Conservation (phyloP, 805 yeast genomes). For the Candida maesae region DNA sequence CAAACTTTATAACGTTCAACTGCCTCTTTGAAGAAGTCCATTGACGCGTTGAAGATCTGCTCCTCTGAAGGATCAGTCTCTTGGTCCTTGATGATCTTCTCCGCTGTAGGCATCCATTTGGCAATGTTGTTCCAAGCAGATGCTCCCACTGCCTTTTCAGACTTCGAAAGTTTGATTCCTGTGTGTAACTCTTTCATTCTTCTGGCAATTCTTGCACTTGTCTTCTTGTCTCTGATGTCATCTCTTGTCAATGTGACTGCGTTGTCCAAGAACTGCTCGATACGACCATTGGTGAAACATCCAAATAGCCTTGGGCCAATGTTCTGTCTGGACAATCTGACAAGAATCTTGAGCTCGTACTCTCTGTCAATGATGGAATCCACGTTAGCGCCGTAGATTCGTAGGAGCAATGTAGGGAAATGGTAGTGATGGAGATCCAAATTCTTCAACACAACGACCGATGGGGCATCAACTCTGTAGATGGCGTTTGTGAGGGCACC, state of each 20-base stretch:
- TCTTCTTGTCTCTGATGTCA: constrained; percentile 71
- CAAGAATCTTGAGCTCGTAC: constrained; percentile 66
- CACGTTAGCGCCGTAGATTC: constrained; percentile 88
- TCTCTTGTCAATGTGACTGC: constrained; percentile 71
- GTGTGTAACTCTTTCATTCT: constrained; percentile 94
- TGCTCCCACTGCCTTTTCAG: constrained; percentile 61
- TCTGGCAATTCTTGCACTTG: constrained; percentile 82
- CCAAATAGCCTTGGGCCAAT: constrained; percentile 92
- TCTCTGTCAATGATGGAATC: constrained; percentile 84
- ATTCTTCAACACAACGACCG: constrained; percentile 31
- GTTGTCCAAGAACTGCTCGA: constrained; percentile 87
- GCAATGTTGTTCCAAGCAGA: constrained; percentile 62
- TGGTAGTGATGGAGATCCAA: constrained; percentile 31
- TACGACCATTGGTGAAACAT: constrained; percentile 86
- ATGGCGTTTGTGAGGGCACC: constrained; percentile 95
- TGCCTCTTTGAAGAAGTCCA: constrained; percentile 46
- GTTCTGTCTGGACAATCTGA: constrained; percentile 66
- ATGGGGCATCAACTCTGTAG: constrained; percentile 65
- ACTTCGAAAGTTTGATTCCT: constrained; percentile 60
- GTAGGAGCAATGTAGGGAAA: constrained; percentile 61
- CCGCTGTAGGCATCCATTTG: constrained; percentile 61
- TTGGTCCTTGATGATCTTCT: constrained; percentile 39
- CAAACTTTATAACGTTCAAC: constrained; percentile 55
- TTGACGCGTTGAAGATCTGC: constrained; percentile 41
- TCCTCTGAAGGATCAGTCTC: constrained; percentile 32